Evolutionary conservation across 2,329 filamentous ascomycete species (phyloP).

Genomic region (Rhexocercosporidium sp.): DNA sequence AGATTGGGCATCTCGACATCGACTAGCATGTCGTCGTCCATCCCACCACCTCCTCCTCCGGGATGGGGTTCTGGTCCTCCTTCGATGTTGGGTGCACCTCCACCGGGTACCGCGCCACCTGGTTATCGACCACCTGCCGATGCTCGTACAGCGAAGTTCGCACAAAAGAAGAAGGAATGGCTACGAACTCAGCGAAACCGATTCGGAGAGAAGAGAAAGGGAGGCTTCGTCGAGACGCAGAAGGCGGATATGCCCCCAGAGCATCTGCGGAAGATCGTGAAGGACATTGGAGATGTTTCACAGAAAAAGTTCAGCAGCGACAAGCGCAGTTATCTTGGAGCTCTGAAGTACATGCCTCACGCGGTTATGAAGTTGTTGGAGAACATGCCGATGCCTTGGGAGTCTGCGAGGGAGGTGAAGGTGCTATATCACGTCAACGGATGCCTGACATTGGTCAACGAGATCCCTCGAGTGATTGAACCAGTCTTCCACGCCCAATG

Average conservation of each 20-base stretch:
- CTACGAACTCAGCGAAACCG: constrained; percentile 86
- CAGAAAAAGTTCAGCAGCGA: constrained; percentile 99
- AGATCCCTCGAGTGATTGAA: constrained; percentile 94
- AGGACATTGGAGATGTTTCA: constrained; percentile 97
- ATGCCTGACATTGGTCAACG: constrained; percentile 95
- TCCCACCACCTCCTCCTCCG: constrained; percentile 71
- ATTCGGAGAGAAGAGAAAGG: constrained; percentile 96
- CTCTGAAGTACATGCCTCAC: constrained; percentile 99
- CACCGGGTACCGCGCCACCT: constrained; percentile 73
- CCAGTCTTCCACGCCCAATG: constrained; percentile 98
- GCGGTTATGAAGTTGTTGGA: constrained; percentile 95
- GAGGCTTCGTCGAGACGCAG: constrained; percentile 95
- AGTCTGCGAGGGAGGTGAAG: constrained; percentile 94
- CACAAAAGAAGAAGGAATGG: constrained; percentile 99
- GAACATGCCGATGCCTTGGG: constrained; percentile 99
- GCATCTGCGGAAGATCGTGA: constrained; percentile 97
- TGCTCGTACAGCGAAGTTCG: constrained; percentile 89
- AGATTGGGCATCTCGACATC: constrained; percentile 36
- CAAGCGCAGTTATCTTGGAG: constrained; percentile 96
- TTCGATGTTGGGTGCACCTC: constrained; percentile 49
- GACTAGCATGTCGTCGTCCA: constrained; percentile 59
- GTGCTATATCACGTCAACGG: constrained; percentile 98
- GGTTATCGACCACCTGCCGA: constrained; percentile 82
- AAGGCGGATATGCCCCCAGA: constrained; percentile 99
- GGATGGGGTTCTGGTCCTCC: constrained; percentile 63